These are phyloP conservation scores for Avicennia marina DNA, from an alignment of 257 asterid species.

Conservation along the genomic window DNA sequence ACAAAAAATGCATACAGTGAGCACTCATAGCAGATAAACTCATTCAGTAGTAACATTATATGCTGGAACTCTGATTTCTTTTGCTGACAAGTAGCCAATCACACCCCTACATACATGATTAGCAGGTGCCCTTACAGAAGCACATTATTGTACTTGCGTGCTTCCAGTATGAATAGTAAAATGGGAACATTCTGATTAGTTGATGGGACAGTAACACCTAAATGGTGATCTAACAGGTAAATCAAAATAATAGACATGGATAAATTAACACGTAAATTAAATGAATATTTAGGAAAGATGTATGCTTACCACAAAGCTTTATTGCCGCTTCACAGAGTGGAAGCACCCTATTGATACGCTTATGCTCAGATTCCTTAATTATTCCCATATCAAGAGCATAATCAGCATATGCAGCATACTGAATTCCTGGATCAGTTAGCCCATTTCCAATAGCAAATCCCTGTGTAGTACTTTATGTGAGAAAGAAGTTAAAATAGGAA, in stretches of 20 bases:
- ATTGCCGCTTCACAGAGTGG: constrained; percentile 77
- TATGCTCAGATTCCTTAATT: constrained; percentile 59
- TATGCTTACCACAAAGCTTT: constrained; percentile 77
- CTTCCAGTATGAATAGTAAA: too few species aligned
- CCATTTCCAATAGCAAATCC: constrained; percentile 98
- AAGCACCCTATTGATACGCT: constrained; percentile 69
- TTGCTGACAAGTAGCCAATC: too few species aligned
- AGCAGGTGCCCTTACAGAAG: background rate
- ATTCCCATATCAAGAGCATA: constrained; percentile 84
- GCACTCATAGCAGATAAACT: background rate
- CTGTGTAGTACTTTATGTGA: constrained; percentile 38
- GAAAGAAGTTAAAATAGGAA: constrained; percentile 9
- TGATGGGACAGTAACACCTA: background rate
- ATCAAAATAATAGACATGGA: constrained; percentile 1
- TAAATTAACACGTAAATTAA: background rate
- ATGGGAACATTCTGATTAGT: too few species aligned
- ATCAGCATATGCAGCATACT: constrained; percentile 88
- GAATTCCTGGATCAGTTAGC: constrained; percentile 88
- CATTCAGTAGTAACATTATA: too few species aligned
- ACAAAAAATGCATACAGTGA: constrained; percentile 9
- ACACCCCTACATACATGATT: too few species aligned
- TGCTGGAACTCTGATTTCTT: too few species aligned
- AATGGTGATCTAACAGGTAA: background rate
- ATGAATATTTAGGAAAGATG: background rate
- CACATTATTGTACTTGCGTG: background rate